Base-by-base conservation (phyloP, 768 basidiomycete species). In the Trametes villosa region DNA sequence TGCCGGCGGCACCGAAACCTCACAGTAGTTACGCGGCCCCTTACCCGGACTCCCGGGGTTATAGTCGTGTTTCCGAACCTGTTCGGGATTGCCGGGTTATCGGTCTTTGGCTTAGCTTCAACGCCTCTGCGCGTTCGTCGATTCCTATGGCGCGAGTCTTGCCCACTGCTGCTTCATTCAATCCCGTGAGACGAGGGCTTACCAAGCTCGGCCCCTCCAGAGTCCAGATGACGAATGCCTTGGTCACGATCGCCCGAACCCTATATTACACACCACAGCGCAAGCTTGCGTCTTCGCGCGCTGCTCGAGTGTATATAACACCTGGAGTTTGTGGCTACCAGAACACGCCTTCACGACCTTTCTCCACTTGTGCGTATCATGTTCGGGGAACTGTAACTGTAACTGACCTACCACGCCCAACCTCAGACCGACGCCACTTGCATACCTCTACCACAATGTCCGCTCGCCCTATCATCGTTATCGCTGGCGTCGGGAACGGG, bases 401-500 rank as follows among this genome's bases (percentile, higher is more conserved):
- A 17, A 38, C 18, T 15, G 18, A 15, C 18, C 13, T 7, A 17
- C 36, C 36, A 11, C 36, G 13, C 4, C 18, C 36, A 7, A 34
- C 33, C 36, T 15, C 13, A 6, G 18, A 17, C 13, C 36, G 36
- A 38, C 36, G 4, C 13, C 36, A 38, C 5, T 15, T 38, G 13
- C 36, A 38, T 38, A 7, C 36, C 4, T 15, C 36, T 65, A 11
- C 36, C n/a, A n/a, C n/a, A n/a, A 74, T 75, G 74, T 64, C 71
- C 29, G 26, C 42, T 42, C 68, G 71, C 24, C 76, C 78, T 15
- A 68, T 80, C 60, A 66, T 78, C 49, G 71, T 80, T 50, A 73
- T 80, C 33, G 77, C 76, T 6, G 79, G 79, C 27, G 59, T 79
- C 17, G 79, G 79, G 1, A 76, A 74, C 44, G 74, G 76, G 18